Evolutionary conservation across 1,139 yeast species (phyloP), one percentile per base, ranked within the genome.

Genomic region (Meyerozyma elateridarum): DNA sequence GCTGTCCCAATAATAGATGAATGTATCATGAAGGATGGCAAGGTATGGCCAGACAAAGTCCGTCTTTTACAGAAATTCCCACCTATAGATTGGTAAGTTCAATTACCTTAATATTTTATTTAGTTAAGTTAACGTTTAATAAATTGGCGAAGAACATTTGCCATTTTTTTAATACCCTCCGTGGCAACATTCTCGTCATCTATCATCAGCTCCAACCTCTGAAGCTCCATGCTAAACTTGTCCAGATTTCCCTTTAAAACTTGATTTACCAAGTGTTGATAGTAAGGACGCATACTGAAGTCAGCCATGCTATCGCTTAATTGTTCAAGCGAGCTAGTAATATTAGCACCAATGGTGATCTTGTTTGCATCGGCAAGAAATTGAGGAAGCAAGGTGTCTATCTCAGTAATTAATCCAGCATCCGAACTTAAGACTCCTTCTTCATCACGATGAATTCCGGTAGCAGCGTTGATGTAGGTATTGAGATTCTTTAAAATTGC

Each of bases 1-100:
- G 85, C 80, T 13, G 67, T 69, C 35, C 79, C 84, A 1, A 76
- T 91, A 11, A 75, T 89, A 5, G 83, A 87, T 35, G 80, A 84
- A 46, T 80, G 93, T 18, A 68, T 85, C 22, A 45, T 79, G 20
- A 62, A 55, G 9, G 70, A 74, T 20, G 89, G 87, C 2, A 73
- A 72, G 40, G 85, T 84, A 4, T 81, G 84, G 71, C 84, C 91
- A 0, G 79, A 79, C 9, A 59, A 76, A 36, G 70, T 82, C n/a
- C 64, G 95, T 44, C 64, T 75, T 22, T 79, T 75, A 8, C 79
- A 76, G 44, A 73, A 68, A 48, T 69, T 64, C 38, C 61, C 63
- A 35, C 64, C 74, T 1, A 59, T 77, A 6, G 70, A 62, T 19
- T 80, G 88, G 87, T 79, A 43, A 47, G 25, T 12, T 28, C 5